phyloP scores from a whole-genome alignment of 352 stramenopile species.

The Globisporangium cederbergense region DNA sequence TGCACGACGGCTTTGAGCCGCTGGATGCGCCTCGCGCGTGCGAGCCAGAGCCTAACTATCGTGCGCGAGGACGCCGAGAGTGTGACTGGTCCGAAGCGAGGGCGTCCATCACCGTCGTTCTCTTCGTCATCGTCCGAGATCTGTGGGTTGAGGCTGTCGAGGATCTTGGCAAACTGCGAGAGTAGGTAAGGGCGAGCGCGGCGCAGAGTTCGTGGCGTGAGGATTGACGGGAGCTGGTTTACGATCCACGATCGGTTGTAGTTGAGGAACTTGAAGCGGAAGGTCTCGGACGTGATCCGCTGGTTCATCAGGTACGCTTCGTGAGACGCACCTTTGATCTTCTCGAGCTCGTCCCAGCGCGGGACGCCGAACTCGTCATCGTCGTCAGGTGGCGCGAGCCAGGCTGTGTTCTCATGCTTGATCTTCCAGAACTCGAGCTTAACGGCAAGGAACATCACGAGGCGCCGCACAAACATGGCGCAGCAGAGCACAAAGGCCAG shows the following conservation, averaged over 20 bases:
- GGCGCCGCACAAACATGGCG: conserved; percentile 55
- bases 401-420: conserved; percentile 95
- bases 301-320: conserved; percentile 97
- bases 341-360: conserved; percentile 90
- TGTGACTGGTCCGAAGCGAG: conserved; percentile 88
- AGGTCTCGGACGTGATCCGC: conserved; percentile 94
- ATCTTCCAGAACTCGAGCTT: conserved; percentile 94
- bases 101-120: conserved; percentile 53
- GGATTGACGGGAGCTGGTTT: conserved; percentile 92
- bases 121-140: conserved; percentile 93
- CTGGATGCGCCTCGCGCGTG: conserved; percentile 75
- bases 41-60: conserved; percentile 93
- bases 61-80: conserved; percentile 89
- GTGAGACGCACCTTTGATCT: conserved; percentile 92
- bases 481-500: conserved; percentile 62
- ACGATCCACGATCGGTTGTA: conserved; percentile 98
- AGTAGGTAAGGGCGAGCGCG: conserved; percentile 92
- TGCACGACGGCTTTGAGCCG: conserved; percentile 88
- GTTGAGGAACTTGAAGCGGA: conserved; percentile 97
- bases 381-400: conserved; percentile 88
- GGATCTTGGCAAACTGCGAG: conserved; percentile 94
- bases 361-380: conserved; percentile 92
- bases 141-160: conserved; percentile 93
- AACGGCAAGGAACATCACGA: conserved; percentile 83
- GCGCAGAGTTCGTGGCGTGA: conserved; percentile 92